These are phyloP conservation scores for Gyromitra esculenta DNA, from an alignment of 2,329 filamentous ascomycete genomes.

Conservation along the genomic window DNA sequence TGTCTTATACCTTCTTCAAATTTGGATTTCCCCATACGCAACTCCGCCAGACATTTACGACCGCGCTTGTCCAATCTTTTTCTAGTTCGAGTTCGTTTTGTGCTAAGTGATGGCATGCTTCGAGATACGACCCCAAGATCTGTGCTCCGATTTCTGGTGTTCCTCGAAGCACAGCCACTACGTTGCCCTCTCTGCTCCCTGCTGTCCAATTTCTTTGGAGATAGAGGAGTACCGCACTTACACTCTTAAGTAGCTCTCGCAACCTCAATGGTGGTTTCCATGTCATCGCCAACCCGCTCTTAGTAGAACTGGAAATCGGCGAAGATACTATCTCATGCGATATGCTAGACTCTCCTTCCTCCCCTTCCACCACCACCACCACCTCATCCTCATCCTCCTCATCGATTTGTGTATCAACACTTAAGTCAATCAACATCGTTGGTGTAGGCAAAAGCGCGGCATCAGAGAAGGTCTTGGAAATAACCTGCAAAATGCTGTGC, in stretches of 20 bases:
- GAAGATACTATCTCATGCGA: conserved; percentile 5
- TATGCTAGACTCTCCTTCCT: conserved; percentile 11
- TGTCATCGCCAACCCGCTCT: background rate
- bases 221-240: conserved; percentile 35
- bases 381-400: background rate
- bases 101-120: conserved; percentile 31
- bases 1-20: conserved; percentile 52
- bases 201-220: conserved; percentile 18
- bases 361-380: background rate
- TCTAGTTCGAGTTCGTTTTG: conserved; percentile 13
- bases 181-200: conserved; percentile 17
- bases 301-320: background rate
- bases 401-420: conserved; percentile 4
- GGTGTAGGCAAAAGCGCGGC: background rate
- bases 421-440: background rate
- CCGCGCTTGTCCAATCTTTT: conserved; percentile 32
- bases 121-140: conserved; percentile 52
- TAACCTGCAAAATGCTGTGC: conserved; percentile 50
- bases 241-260: conserved; percentile 12
- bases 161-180: conserved; percentile 37
- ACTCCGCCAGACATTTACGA: conserved; percentile 51
- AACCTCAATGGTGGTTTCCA: background rate
- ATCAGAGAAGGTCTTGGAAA: conserved; percentile 47
- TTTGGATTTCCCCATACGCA: conserved; percentile 54
- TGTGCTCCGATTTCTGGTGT: conserved; percentile 47